phyloP scores from a whole-genome alignment of 192 early-diverging fungal species.

The Umbelopsis vinacea region DNA sequence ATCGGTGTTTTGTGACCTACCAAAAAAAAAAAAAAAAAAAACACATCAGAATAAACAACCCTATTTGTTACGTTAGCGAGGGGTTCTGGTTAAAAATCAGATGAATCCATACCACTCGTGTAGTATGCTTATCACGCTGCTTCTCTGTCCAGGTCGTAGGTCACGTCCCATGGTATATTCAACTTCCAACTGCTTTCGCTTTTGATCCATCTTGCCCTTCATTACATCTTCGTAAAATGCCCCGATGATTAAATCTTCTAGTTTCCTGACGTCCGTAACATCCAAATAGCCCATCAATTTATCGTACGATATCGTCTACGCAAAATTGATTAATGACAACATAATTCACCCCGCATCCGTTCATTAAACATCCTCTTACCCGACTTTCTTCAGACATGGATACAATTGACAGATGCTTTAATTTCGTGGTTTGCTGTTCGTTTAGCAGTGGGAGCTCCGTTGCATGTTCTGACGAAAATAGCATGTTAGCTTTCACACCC shows the following conservation, averaged over 20 bases:
- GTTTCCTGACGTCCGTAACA: constrained; percentile 77
- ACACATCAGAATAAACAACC: too few relatives aligned
- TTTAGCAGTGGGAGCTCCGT: constrained; percentile 51
- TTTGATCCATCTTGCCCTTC: constrained; percentile 84
- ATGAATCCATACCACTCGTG: constrained; percentile 54
- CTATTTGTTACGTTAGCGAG: too few relatives aligned
- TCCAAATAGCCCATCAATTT: constrained; percentile 66
- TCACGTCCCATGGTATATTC: constrained; percentile 87
- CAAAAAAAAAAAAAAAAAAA: neutral
- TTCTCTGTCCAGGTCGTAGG: constrained; percentile 65
- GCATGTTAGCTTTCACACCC: neutral
- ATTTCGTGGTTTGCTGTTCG: constrained; percentile 52
- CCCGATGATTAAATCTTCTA: constrained; percentile 90
- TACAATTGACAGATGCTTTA: constrained; percentile 81
- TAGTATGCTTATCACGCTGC: constrained; percentile 58
- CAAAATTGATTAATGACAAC: neutral
- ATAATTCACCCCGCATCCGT: neutral
- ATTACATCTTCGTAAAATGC: constrained; percentile 82
- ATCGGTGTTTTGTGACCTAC: constrained; percentile 61
- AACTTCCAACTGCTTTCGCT: constrained; percentile 70
- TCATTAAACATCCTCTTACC: constrained; percentile 41
- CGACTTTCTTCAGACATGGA: constrained; percentile 65
- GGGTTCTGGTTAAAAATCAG: neutral
- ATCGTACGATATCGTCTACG: constrained; percentile 73
- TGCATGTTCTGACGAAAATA: constrained; percentile 48